Base-by-base conservation (phyloP, 208 protist species). In the Leishmania major region DNA sequence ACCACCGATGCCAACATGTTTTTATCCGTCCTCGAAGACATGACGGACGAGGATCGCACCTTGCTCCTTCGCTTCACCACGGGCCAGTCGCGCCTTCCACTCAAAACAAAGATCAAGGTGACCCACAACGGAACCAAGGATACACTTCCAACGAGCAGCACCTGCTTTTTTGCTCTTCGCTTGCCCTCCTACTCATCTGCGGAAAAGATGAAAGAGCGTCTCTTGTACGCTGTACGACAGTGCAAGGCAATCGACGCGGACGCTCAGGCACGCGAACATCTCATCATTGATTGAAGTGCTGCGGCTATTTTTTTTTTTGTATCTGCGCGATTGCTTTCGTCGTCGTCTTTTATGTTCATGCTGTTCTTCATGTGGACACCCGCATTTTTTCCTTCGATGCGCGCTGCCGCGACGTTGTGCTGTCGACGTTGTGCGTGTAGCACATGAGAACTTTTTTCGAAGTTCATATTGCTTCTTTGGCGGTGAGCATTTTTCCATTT, bases 181-280 rank as follows among this genome's bases (percentile, higher is more conserved):
- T 64, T 99, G 8, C 98, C 98, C 25, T 83, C 84, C 4, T 99
- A 99, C 79, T 90, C 91, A 31, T 97, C 91, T 3, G 53, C 82
- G 1, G 86, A 96, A 31, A 83, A 96, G 47, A 98, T 99, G 97
- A 93, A 90, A 80, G 94, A 99, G 80, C 92, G 91, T 57, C 73
- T 99, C n/a, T 75, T 99, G 6, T 99, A 99, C 86, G 98, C 98
- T 0, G 96, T 98, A 22, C 96, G 93, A 1, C 94, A 99, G 57
- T 99, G 98, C 85, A 95, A 94, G 76, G 96, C 97, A 3, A 99
- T 99, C 64, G 97, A 99, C 81, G 96, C 91, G 8, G 98, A 99
- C 81, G 97, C 94, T 17, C 88, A 92, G 66, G 91, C 95, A 43
- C 83, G 92, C n/a, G 95, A 96, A 69, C 91, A 94, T 72, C 85